Evolutionary conservation across 371 early-diverging fungal species (phyloP).

Genomic region (Mortierella sp.): DNA sequence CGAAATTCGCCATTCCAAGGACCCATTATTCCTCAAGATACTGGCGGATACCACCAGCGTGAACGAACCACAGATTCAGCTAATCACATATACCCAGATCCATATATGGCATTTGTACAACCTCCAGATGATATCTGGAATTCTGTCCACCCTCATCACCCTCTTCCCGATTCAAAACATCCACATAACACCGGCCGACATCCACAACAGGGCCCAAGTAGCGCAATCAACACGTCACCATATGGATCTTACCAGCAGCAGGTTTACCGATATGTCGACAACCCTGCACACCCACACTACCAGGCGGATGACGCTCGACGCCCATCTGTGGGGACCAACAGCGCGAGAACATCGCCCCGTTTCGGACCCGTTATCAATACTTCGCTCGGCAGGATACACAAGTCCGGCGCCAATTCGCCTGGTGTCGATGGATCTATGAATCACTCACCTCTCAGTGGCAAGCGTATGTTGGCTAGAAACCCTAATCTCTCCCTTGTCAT

Average conservation of each 20-base stretch:
- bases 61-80: conserved; percentile 37
- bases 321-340: conserved; percentile 38
- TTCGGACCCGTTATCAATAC: conserved; percentile 48
- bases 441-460: conserved; percentile 42
- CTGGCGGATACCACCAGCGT: conserved; percentile 30
- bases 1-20: conserved; percentile 38
- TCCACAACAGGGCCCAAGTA: conserved; percentile 18
- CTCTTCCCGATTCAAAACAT: conserved; percentile 50
- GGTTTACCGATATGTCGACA: conserved; percentile 32
- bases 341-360: conserved; percentile 48
- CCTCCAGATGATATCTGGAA: conserved; percentile 40
- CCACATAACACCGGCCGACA: conserved; percentile 42
- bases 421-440: conserved; percentile 33
- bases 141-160: conserved; percentile 52
- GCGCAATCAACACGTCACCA: conserved; percentile 27
- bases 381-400: conserved; percentile 31
- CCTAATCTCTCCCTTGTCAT: conserved; percentile 49
- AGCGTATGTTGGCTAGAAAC: conserved; percentile 35
- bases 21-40: conserved; percentile 13
- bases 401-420: conserved; percentile 35
- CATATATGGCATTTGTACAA: conserved; percentile 38
- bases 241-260: conserved; percentile 40
- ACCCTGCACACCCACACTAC: conserved; percentile 44
- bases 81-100: conserved; percentile 29
- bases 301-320: conserved; percentile 43